Base-by-base conservation (phyloP, 148 eudicot species). In the Vaccinium vitisidaea region DNA sequence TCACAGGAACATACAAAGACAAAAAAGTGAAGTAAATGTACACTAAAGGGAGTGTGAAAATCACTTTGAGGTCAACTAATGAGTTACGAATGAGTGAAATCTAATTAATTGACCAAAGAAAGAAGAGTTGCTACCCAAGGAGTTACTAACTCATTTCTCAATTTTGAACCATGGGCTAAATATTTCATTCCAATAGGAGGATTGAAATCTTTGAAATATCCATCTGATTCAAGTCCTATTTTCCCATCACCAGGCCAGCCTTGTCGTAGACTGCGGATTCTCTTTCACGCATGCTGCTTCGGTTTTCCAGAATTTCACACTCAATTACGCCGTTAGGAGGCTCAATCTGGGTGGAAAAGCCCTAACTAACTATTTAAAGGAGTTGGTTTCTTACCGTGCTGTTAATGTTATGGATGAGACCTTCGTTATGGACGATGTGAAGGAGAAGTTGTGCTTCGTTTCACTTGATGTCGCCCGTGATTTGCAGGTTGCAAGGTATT, bases 401-500 rank as follows among this genome's bases (percentile, higher is more conserved):
- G 76, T 97, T 69, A 95, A 97, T 93, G 95, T 95, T n/a, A 97
- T 94, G 99, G 99, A 97, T 77, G 99, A 97, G 87, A 89, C 95
- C 56, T 90, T 95, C 76, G 75, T 97, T 18, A 89, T 97, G 88
- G 99, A 97, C 84, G 90, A 97, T 89, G 98, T 93, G 25, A 97
- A 97, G 91, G 97, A 96, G 90, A 89, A 91, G 83, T 87, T 97
- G 43, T 97, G 98, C 86, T 97, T 94, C 79, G 98, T 97, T 78
- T 97, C 99, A 5, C 89, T 89, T 36, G 97, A 96, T 86, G 92
- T 92, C 25, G 88, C 85, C 10, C 92, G 93, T 2, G 98, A 96
- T 88, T 84, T 97, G 82, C 83, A 91, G 79, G 88, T 97, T 89
- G 93, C 99, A 0, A 93, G 99, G 99, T 95, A 43, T 46, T 65